Evolutionary conservation across 2,329 filamentous ascomycete species (phyloP).

Genomic region (Colletotrichum somersetense): DNA sequence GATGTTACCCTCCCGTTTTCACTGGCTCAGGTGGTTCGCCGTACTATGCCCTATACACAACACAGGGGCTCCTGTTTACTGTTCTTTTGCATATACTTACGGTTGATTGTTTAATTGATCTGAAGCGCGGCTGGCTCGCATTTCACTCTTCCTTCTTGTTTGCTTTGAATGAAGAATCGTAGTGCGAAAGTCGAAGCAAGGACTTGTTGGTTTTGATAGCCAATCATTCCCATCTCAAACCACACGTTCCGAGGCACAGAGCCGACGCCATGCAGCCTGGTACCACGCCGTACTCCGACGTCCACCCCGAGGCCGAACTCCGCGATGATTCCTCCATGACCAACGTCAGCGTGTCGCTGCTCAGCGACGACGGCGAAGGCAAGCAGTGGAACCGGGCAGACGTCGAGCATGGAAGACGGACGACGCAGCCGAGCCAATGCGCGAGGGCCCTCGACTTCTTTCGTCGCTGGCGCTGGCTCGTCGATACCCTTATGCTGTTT

Average conservation of each 20-base stretch:
- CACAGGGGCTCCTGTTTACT: neutral
- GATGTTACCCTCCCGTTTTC: constrained; percentile 4
- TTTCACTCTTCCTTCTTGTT: neutral
- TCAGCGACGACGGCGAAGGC: constrained; percentile 25
- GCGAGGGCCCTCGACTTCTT: constrained; percentile 11
- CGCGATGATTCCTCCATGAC: constrained; percentile 33
- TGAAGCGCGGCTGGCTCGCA: neutral
- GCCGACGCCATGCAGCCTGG: constrained; percentile 8
- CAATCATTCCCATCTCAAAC: too few species aligned
- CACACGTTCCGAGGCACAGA: neutral
- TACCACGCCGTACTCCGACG: constrained; percentile 23
- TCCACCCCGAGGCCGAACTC: constrained; percentile 3
- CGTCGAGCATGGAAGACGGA: constrained; percentile 15
- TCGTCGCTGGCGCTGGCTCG: constrained; percentile 44
- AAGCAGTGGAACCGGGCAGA: constrained; percentile 27
- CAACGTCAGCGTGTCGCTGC: constrained; percentile 34
- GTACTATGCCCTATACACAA: neutral
- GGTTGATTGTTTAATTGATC: neutral
- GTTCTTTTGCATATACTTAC: neutral
- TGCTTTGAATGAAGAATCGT: neutral
- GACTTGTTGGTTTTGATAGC: neutral
- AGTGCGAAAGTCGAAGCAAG: neutral
- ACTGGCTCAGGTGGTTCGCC: neutral
- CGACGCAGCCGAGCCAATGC: neutral
- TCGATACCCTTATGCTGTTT: constrained; percentile 53